Percentiles rank a stretch among this genome's conserved stretches.
Conservation (phyloP, 257 asterid species). For the Solanum chilense region DNA sequence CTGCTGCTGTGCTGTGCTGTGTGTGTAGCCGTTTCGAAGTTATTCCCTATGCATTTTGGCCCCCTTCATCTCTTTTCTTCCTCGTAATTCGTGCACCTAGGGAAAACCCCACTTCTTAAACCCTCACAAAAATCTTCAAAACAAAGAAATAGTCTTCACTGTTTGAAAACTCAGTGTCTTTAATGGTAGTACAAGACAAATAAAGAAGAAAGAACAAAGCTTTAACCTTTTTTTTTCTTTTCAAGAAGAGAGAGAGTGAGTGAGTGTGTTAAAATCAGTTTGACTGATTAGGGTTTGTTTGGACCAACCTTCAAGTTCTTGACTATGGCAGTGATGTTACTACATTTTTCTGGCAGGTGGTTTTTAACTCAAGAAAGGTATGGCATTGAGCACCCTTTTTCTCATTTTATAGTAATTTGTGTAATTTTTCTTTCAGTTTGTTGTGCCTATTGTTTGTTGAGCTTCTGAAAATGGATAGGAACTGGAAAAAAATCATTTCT, state of each 20-base stretch:
- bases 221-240: background rate
- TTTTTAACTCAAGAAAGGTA: constrained; percentile 21
- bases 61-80: background rate
- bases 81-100: constrained; percentile 30
- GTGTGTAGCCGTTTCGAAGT: background rate
- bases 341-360: constrained; percentile 12
- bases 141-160: background rate
- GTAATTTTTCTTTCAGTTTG: background rate
- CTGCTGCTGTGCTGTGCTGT: background rate
- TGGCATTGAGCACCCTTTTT: background rate
- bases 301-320: background rate
- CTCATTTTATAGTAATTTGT: background rate
- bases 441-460: background rate
- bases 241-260: background rate
- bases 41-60: background rate
- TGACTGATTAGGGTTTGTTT: constrained; percentile 12
- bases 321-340: constrained; percentile 11
- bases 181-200: background rate
- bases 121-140: constrained; percentile 1
- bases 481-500: background rate
- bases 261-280: constrained; percentile 11
- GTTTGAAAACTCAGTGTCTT: background rate
- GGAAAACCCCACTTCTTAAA: constrained; percentile 15
- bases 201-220: background rate
- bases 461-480: background rate